A percentile compares a stretch with the other conserved stretches of the same genome.
phyloP scores from a whole-genome alignment of 176 grass and related monocot species.

The Luzula sylvatica region DNA sequence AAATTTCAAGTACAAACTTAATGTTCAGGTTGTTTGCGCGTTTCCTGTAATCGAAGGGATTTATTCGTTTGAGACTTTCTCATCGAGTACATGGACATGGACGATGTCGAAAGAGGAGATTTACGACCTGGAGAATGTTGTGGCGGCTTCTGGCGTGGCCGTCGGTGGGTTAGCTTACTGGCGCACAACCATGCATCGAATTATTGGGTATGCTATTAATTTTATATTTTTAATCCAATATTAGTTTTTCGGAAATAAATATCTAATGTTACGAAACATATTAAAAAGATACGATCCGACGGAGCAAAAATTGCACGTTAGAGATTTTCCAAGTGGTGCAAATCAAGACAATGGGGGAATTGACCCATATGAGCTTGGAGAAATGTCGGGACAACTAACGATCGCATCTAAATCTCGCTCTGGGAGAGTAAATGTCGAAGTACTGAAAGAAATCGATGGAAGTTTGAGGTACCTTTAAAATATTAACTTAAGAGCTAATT shows the following conservation, averaged over 20 bases:
- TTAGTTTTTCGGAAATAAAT: too few relatives aligned
- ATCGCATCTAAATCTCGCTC: slow-evolving; percentile 11
- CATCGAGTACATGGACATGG: slow-evolving; percentile 40
- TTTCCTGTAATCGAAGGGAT: slow-evolving; percentile 16
- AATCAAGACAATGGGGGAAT: too few relatives aligned
- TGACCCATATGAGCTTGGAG: slow-evolving; percentile 76
- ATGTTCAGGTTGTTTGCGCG: slow-evolving; percentile 32
- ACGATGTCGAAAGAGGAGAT: not conserved
- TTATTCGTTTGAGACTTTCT: slow-evolving; percentile 50
- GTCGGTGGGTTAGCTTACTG: slow-evolving; percentile 40
- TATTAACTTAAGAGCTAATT: too few relatives aligned
- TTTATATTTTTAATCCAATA: too few relatives aligned
- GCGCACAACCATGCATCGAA: slow-evolving; percentile 32
- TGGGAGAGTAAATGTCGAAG: not conserved
- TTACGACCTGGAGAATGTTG: slow-evolving; percentile 13
- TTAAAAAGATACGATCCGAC: too few relatives aligned
- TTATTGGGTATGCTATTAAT: too few relatives aligned
- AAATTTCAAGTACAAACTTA: too few relatives aligned
- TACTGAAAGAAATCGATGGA: slow-evolving; percentile 1
- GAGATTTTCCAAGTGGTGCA: too few relatives aligned
- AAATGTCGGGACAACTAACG: slow-evolving; percentile 31
- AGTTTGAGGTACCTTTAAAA: not conserved
- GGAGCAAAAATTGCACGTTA: too few relatives aligned
- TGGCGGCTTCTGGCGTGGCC: slow-evolving; percentile 20
- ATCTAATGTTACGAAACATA: too few relatives aligned